Base-by-base conservation (phyloP, 2,329 filamentous ascomycete genomes). In the Fusarium pseudocircinatum region DNA sequence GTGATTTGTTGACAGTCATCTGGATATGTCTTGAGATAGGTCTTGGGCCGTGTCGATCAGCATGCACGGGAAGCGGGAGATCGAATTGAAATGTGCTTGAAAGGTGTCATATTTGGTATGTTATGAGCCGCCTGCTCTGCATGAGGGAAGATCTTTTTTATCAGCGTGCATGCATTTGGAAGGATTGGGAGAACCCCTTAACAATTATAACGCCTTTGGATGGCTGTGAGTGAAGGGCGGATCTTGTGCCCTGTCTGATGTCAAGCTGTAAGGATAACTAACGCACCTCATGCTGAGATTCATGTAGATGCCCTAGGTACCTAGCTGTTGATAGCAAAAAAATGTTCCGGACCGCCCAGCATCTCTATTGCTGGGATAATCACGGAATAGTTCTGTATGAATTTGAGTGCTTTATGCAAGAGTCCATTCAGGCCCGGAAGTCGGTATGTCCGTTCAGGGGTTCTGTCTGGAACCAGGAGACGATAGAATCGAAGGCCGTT, bases 1-100 rank as follows among this genome's bases (percentile, higher is more conserved):
- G 40, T 67, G 70, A 73, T 73, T 73, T 71, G 70, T 73, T 71
- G 70, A 71, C 53, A 34, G 42, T 32, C 22, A 37, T 53, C 47
- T 47, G 32, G 24, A 28, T 47, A 63, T 60, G 60, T 70, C 70
- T 67, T 42, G 28, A 63, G 57, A 34, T 58, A 57, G 60, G 44
- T 43, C 40, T 44, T 58, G 62, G 59, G 66, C 53, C 61, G 47
- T 60, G 57, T 46, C 68, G 70, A 73, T 73, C 70, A 49, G 56
- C 32, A 70, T 70, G 70, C 66, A 73, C 72, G 70, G 70, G 36
- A 73, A 73, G 32, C 32, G 24, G 15, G 32, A 66, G 47, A 57
- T 70, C 42, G 26, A 49, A 32, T 44, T 52, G 53, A 63, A 44
- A 54, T 67, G 54, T 66, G 40, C 24, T 56, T 57, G 37, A n/a